Conservation (phyloP, 176 grass and related monocot genomes). For the Oryza rufipogon region DNA sequence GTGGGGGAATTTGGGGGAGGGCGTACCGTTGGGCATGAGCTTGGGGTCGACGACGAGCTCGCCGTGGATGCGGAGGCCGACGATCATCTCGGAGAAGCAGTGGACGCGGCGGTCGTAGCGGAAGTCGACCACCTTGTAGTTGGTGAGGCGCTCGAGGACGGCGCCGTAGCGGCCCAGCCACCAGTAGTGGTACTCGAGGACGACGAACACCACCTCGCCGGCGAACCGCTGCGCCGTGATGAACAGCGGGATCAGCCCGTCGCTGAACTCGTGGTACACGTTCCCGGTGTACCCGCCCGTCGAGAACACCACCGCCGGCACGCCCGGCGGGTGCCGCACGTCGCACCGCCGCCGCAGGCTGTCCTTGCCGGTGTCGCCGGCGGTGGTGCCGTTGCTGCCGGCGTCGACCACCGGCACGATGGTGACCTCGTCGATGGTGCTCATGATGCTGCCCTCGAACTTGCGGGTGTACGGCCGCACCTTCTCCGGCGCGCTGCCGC, state of each 20-base stretch:
- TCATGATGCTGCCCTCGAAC: constrained; percentile 80
- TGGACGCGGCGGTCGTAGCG: constrained; percentile 76
- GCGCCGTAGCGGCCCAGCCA: constrained; percentile 81
- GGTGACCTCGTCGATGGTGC: constrained; percentile 72
- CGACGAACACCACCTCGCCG: constrained; percentile 88
- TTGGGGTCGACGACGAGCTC: constrained; percentile 89
- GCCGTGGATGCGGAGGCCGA: constrained; percentile 88
- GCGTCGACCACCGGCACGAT: constrained; percentile 45
- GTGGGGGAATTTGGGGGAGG: too few relatives aligned
- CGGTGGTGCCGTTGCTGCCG: constrained; percentile 21
- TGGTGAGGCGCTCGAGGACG: constrained; percentile 72
- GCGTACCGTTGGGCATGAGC: constrained; percentile 81
- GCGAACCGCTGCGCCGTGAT: constrained; percentile 80
- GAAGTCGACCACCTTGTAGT: constrained; percentile 87
- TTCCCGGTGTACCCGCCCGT: constrained; percentile 98
- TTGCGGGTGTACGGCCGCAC: constrained; percentile 93
- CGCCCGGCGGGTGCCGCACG: constrained; percentile 60
- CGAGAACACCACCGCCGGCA: constrained; percentile 87
- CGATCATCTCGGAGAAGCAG: constrained; percentile 93
- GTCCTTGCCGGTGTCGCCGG: background rate
- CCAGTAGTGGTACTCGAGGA: constrained; percentile 87
- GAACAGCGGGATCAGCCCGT: constrained; percentile 93
- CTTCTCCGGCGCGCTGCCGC: constrained; percentile 55
- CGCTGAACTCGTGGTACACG: constrained; percentile 99
- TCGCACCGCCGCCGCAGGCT: constrained; percentile 49